These are phyloP conservation scores for Ehretia macrophylla DNA, from an alignment of 257 asterid genomes.

Conservation along the genomic window DNA sequence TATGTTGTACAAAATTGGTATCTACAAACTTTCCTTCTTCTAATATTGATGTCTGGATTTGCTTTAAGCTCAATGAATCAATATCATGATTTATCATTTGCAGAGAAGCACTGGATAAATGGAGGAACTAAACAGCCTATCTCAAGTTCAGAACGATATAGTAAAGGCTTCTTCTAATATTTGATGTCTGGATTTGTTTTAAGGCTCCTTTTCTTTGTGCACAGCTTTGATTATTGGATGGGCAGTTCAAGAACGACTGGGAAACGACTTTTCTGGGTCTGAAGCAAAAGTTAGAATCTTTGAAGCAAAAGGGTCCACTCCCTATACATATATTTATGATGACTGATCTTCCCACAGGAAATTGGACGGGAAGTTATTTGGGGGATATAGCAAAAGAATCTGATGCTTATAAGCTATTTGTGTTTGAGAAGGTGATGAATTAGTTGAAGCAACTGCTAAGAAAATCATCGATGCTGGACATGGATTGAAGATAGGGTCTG, in stretches of 20 bases:
- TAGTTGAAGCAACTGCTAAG: constrained; percentile 51
- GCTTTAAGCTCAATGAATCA: too few relatives aligned
- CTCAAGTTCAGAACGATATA: too few relatives aligned
- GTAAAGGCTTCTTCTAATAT: too few relatives aligned
- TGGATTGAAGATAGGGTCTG: constrained; percentile 27
- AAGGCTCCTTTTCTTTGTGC: constrained; percentile 76
- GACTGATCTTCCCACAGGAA: constrained; percentile 79
- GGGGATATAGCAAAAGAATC: constrained; percentile 55
- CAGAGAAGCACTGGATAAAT: too few relatives aligned
- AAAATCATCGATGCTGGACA: constrained; percentile 32
- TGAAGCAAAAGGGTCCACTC: constrained; percentile 49
- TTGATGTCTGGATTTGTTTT: too few relatives aligned
- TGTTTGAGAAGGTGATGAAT: constrained; percentile 49
- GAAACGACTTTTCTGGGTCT: constrained; percentile 48
- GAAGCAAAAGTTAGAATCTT: constrained; percentile 49
- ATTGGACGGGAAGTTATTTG: constrained; percentile 77
- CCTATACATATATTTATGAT: constrained; percentile 74
- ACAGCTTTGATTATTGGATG: constrained; percentile 86
- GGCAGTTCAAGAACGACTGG: constrained; percentile 91
- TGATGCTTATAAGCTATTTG: constrained; percentile 45
- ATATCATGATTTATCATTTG: too few relatives aligned
- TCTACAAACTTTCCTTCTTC: too few relatives aligned
- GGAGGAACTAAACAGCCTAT: too few relatives aligned
- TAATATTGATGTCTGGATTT: too few relatives aligned
- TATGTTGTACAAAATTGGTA: too few relatives aligned